Evolutionary conservation across 345 rosid species (phyloP), one percentile per base, ranked within the genome.

Genomic region (Syzygium jambos): DNA sequence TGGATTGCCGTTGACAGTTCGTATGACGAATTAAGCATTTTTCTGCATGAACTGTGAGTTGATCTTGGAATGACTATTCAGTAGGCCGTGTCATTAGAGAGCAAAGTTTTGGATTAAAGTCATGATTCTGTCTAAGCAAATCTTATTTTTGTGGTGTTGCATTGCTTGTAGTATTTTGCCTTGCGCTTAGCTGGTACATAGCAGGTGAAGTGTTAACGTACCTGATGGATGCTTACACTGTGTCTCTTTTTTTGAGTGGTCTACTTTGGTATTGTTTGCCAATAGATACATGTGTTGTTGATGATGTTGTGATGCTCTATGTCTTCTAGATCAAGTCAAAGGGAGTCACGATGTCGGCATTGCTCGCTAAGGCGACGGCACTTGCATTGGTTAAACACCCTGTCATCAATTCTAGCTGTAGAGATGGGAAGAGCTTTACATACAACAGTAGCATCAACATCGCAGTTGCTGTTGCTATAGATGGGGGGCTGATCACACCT

Each of bases 311-410:
- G 83, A 22, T 88, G n/a, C 65, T 52, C 90, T 51, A 25, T 91
- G 54, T 86, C 86, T 38, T 89, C 84, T 91, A 98, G 99, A 94
- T 98, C 89, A 98, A 98, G 92, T 93, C 95, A 51, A 98, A 95
- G 94, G 99, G 99, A 57, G 98, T 98, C 84, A 98, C 98, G 23
- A 97, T 96, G 99, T 95, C 98, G 51, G 98, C 99, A 85, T 92
- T 97, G 90, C 93, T 98, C 11, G 98, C 98, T 53, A 98, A 98
- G 94, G 99, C 99, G 16, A 94, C 98, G 0, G 97, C 99, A 16
- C 96, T 96, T 88, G 98, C 99, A 12, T 91, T 98, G 91, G 95
- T 89, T 41, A 90, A 95, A 92, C 98, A 96, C 88, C 98, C 95
- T 51, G 93, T 93, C 85, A 93, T 97, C 61, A 97, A 97, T 88